phyloP scores from a whole-genome alignment of 2,329 filamentous ascomycete species.

The Stagonosporopsis vannaccii region DNA sequence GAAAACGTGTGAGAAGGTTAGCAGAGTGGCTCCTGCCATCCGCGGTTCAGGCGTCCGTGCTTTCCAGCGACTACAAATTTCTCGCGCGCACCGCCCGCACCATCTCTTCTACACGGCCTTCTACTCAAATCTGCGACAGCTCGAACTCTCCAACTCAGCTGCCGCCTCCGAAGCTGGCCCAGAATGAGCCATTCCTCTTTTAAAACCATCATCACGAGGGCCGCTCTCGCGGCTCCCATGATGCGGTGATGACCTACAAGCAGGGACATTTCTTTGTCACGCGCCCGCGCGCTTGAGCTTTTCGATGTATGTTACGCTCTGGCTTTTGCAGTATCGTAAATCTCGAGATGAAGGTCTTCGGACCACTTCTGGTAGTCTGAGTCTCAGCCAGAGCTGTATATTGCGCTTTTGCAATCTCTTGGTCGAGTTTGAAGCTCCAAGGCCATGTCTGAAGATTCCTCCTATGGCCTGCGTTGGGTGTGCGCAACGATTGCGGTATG shows the following conservation, averaged over 20 bases:
- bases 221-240: slow-evolving; percentile 67
- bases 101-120: slow-evolving; percentile 61
- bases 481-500: background rate
- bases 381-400: slow-evolving; percentile 46
- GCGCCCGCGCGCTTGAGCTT: slow-evolving; percentile 29
- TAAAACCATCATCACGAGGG: slow-evolving; percentile 87
- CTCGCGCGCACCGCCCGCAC: slow-evolving; percentile 25
- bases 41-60: slow-evolving; percentile 25
- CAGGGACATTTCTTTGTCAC: slow-evolving; percentile 60
- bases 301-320: slow-evolving; percentile 13
- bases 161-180: slow-evolving; percentile 74
- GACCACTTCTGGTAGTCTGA: slow-evolving; percentile 53
- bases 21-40: slow-evolving; percentile 30
- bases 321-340: slow-evolving; percentile 7
- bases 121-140: slow-evolving; percentile 78
- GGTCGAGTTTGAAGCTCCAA: slow-evolving; percentile 47
- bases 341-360: slow-evolving; percentile 45
- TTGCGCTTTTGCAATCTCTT: slow-evolving; percentile 39
- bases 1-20: slow-evolving; percentile 41
- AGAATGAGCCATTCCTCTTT: slow-evolving; percentile 71
- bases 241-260: slow-evolving; percentile 73
- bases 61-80: slow-evolving; percentile 27
- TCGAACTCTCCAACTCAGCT: slow-evolving; percentile 65
- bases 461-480: background rate
- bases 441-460: slow-evolving; percentile 45